These are phyloP conservation scores for Lenwebbia sp. DNA, from an alignment of 345 rosid genomes.

Conservation along the genomic window DNA sequence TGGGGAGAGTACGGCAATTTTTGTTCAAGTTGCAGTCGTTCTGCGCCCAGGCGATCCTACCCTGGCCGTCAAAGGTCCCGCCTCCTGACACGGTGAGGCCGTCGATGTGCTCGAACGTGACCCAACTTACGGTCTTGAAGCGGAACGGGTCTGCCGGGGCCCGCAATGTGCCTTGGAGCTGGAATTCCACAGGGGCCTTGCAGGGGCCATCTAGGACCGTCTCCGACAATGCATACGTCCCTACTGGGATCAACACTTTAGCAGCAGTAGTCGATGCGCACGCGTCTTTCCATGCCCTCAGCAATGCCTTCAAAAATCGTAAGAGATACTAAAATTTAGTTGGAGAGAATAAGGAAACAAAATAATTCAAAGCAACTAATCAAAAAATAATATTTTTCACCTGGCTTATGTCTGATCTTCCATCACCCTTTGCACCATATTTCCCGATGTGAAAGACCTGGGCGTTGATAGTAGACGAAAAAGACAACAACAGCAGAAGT, in stretches of 20 bases:
- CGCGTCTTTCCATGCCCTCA: constrained; percentile 32
- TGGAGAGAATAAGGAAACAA: neutral
- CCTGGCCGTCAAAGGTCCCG: constrained; percentile 61
- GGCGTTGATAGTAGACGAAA: neutral
- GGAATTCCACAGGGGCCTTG: constrained; percentile 2
- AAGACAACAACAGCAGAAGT: neutral
- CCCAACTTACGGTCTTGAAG: constrained; percentile 27
- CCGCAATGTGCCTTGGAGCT: constrained; percentile 22
- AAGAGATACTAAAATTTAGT: neutral
- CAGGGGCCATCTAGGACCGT: constrained; percentile 38
- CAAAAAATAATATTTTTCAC: neutral
- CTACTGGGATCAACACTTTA: constrained; percentile 25
- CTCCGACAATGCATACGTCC: constrained; percentile 15
- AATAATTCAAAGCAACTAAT: neutral
- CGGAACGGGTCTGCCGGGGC: constrained; percentile 19
- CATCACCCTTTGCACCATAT: neutral
- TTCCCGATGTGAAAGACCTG: neutral
- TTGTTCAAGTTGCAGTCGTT: constrained; percentile 17
- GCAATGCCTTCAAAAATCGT: constrained; percentile 8
- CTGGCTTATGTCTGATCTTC: neutral
- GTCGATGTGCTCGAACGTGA: constrained; percentile 23
- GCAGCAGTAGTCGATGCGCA: constrained; percentile 24
- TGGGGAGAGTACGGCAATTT: constrained; percentile 26
- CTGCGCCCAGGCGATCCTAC: constrained; percentile 22
- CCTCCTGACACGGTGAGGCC: constrained; percentile 33